Percentiles rank a stretch among this genome's conserved stretches.
phyloP scores from a whole-genome alignment of 176 grass and related monocot genomes.

The Puccinellia tenuiflora region DNA sequence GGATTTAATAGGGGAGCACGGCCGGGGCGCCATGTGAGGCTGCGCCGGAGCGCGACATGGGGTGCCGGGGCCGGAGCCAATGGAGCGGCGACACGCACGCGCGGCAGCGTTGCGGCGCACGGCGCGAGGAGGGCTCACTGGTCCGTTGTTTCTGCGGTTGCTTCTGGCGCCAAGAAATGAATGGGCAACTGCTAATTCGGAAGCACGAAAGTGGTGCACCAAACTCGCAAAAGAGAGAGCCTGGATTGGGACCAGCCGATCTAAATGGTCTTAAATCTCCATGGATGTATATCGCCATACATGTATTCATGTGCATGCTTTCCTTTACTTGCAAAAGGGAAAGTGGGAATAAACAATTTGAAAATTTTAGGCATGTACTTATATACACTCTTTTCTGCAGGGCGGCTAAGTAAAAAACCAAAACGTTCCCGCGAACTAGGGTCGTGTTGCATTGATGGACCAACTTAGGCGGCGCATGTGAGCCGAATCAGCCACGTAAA shows the following conservation, averaged over 20 bases:
- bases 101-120: slow-evolving; percentile 3
- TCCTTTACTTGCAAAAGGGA: not conserved
- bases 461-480: not conserved
- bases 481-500: not conserved
- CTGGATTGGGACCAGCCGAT: not conserved
- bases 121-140: not conserved
- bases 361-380: too few relatives aligned
- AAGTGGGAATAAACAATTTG: not conserved
- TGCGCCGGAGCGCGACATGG: slow-evolving; percentile 16
- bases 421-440: not conserved
- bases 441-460: not conserved
- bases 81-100: not conserved
- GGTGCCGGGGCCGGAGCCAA: slow-evolving; percentile 24
- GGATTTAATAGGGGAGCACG: slow-evolving; percentile 9
- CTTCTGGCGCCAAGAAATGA: not conserved
- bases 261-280: not conserved
- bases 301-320: not conserved
- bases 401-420: too few relatives aligned
- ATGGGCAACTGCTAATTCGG: not conserved
- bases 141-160: not conserved
- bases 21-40: slow-evolving; percentile 15
- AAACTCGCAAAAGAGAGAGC: not conserved
- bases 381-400: not conserved
- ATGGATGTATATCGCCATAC: too few relatives aligned
- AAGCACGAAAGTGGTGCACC: not conserved